phyloP scores from a whole-genome alignment of 2,329 filamentous ascomycete genomes.

The Ramichloridium luteum region DNA sequence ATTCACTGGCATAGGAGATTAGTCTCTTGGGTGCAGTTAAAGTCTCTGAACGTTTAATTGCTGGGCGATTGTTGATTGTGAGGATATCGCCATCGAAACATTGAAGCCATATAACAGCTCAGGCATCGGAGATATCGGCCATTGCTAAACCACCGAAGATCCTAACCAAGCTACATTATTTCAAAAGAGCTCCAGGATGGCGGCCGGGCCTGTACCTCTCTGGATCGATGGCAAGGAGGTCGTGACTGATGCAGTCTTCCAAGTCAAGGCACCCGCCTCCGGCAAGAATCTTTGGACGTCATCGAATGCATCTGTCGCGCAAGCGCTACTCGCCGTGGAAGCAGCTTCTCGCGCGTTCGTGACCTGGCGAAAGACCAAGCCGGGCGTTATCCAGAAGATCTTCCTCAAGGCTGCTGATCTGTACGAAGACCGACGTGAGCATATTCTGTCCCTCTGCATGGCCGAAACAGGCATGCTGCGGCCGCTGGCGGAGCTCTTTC shows the following conservation, averaged over 20 bases:
- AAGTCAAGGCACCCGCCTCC: slow-evolving; percentile 45
- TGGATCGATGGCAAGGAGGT: slow-evolving; percentile 40
- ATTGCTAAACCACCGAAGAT: too few relatives aligned
- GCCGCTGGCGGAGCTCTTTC: slow-evolving; percentile 29
- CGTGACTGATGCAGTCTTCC: slow-evolving; percentile 37
- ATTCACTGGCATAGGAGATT: too few relatives aligned
- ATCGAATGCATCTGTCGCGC: slow-evolving; percentile 43
- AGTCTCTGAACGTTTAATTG: too few relatives aligned
- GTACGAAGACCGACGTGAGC: slow-evolving; percentile 46
- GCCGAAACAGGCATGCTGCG: slow-evolving; percentile 44
- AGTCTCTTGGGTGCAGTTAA: too few relatives aligned
- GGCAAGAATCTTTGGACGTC: slow-evolving; percentile 43
- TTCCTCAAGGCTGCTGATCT: slow-evolving; percentile 57
- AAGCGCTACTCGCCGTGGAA: slow-evolving; percentile 44
- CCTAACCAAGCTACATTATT: too few relatives aligned
- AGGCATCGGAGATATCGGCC: too few relatives aligned
- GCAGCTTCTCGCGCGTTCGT: slow-evolving; percentile 57
- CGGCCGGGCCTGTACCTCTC: too few relatives aligned
- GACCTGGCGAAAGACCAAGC: slow-evolving; percentile 53
- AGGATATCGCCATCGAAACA: too few relatives aligned
- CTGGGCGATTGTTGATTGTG: too few relatives aligned
- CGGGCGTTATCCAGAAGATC: slow-evolving; percentile 52
- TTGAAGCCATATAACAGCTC: too few relatives aligned
- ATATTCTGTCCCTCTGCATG: slow-evolving; percentile 49
- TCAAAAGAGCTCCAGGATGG: too few relatives aligned